Evolutionary conservation across 345 rosid genomes (phyloP), one percentile per base, ranked within the genome.

Genomic region (Acer yangbiense): DNA sequence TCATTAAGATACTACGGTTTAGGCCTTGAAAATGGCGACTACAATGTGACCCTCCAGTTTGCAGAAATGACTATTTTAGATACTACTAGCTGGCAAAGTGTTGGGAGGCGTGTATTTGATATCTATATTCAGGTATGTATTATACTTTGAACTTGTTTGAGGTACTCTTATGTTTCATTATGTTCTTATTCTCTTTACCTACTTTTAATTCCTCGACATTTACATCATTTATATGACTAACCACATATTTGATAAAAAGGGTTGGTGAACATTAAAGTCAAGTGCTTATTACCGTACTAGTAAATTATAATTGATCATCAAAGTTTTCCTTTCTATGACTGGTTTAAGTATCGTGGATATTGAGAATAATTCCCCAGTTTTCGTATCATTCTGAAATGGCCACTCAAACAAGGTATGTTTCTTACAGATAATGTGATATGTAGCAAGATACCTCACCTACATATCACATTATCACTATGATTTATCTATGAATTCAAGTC

Each of bases 11-110:
- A 91, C 84, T 93, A 88, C 44, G 97, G 97, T 11, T 78, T 93
- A 82, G 97, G 98, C 62, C 94, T 93, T 23, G 75, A 93, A 87
- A 91, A 91, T 87, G 98, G 94, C 23, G 87, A 88, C 86, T 93
- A 93, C 79, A 89, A 77, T 62, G 85, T 89, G 52, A 73, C 46
- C 58, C 87, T 89, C 54, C 85, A 79, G 70, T 89, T 89, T 83
- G 85, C 88, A n/a, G 93, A 89, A 79, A 74, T 27, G 32, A 64
- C 46, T 25, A 85, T 86, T 54, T 21, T 2, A 41, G 77, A 77
- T 52, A 65, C 80, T 16, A 68, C 32, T 9, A 72, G 76, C 4
- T 89, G 90, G 90, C 64, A 65, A 78, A 82, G 87, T 72, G 84
- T 82, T 66, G 90, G 89, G n/a, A 85, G 82, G 80, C 88, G 89